Conservation (phyloP, 176 grass and related monocot genomes). For the Alopecurus myosuroides region DNA sequence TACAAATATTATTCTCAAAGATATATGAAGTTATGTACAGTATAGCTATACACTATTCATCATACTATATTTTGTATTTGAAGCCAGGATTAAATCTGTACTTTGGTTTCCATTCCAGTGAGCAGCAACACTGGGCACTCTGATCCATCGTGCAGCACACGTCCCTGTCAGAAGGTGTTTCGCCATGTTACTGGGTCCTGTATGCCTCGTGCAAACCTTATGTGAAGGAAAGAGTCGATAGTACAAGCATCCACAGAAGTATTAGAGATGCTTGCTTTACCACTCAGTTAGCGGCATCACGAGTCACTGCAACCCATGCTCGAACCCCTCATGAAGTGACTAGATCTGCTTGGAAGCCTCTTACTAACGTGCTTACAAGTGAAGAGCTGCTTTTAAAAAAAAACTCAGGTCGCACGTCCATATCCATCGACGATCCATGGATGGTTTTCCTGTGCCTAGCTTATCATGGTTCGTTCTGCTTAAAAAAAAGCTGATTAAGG, state of each 20-base stretch:
- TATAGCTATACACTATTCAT: too few relatives aligned
- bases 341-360: slow-evolving; percentile 45
- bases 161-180: slow-evolving; percentile 2
- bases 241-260: background rate
- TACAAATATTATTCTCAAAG: too few relatives aligned
- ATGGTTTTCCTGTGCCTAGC: too few relatives aligned
- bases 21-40: too few relatives aligned
- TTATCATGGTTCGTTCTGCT: too few relatives aligned
- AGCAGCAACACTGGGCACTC: slow-evolving; percentile 18
- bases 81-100: background rate
- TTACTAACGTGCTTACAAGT: slow-evolving; percentile 20
- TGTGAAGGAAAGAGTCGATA: slow-evolving; percentile 28
- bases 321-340: slow-evolving; percentile 27
- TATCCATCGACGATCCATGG: too few relatives aligned
- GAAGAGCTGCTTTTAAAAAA: too few relatives aligned
- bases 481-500: too few relatives aligned
- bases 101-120: slow-evolving; percentile 30
- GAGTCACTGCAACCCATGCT: slow-evolving; percentile 3
- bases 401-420: too few relatives aligned
- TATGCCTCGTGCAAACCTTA: background rate
- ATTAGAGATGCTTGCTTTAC: slow-evolving; percentile 30
- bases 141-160: slow-evolving; percentile 28
- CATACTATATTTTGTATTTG: background rate
- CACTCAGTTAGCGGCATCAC: slow-evolving; percentile 16
- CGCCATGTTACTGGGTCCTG: slow-evolving; percentile 42